phyloP scores from a whole-genome alignment of 768 basidiomycete genomes.

The Tulasnella sp. region DNA sequence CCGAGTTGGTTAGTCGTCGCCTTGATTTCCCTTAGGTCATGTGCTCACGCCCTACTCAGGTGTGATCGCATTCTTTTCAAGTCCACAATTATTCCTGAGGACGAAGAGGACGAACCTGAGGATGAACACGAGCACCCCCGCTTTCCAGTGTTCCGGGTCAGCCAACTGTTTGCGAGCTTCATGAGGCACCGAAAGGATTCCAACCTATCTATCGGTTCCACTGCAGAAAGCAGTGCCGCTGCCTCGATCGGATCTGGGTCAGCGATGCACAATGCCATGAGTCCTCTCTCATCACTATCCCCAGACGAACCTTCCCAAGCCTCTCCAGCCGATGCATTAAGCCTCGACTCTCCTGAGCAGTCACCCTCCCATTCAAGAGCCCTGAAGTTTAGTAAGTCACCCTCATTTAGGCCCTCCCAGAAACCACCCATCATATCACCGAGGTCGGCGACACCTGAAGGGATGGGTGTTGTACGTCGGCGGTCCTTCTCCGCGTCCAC shows the following conservation, averaged over 20 bases:
- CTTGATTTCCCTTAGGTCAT: neutral
- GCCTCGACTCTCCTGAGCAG: neutral
- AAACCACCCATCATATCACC: neutral
- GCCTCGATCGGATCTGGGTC: neutral
- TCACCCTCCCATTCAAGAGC: neutral
- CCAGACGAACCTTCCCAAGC: neutral
- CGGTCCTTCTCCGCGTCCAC: neutral
- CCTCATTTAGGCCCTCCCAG: neutral
- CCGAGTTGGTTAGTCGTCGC: slow-evolving; percentile 57
- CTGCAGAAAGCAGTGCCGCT: neutral
- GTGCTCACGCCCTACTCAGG: slow-evolving; percentile 32
- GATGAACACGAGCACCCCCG: slow-evolving; percentile 29
- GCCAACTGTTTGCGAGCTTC: slow-evolving; percentile 25
- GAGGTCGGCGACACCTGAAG: neutral
- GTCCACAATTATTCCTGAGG: slow-evolving; percentile 42
- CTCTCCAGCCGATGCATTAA: neutral
- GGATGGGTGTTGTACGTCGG: neutral
- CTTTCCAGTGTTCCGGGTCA: slow-evolving; percentile 40
- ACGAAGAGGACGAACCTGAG: slow-evolving; percentile 22
- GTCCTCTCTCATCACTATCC: neutral
- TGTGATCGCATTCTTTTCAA: slow-evolving; percentile 83
- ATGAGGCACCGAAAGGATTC: slow-evolving; percentile 15
- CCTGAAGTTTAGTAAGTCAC: neutral
- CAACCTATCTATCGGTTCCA: slow-evolving; percentile 1
- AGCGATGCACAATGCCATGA: neutral